Conservation (phyloP, 2,329 filamentous ascomycete genomes). For the Epichloe gansuensis region DNA sequence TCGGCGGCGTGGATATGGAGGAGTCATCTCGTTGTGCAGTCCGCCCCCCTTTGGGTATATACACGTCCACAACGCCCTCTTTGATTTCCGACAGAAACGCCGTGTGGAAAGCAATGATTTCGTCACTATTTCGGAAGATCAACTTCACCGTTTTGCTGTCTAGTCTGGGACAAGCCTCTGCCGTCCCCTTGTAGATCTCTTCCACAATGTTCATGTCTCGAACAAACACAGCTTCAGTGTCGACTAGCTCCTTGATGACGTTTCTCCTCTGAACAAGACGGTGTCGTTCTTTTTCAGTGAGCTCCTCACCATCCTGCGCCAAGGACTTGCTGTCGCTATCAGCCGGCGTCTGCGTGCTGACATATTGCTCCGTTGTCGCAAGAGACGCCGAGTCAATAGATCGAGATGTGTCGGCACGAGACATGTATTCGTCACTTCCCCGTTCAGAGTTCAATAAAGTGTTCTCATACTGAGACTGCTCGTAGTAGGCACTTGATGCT, state of each 20-base stretch:
- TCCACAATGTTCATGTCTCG: slow-evolving; percentile 95
- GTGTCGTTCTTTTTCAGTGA: slow-evolving; percentile 45
- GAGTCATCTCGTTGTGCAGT: slow-evolving; percentile 30
- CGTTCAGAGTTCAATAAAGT: slow-evolving; percentile 31
- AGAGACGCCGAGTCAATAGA: slow-evolving; percentile 35
- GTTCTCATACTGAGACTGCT: slow-evolving; percentile 24
- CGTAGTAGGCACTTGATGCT: slow-evolving; percentile 28
- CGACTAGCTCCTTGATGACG: slow-evolving; percentile 80
- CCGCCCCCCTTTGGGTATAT: slow-evolving; percentile 47
- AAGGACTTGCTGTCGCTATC: slow-evolving; percentile 25
- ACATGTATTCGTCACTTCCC: slow-evolving; percentile 32
- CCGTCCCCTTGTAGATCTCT: slow-evolving; percentile 94
- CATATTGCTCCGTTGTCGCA: slow-evolving; percentile 27
- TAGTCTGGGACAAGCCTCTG: slow-evolving; percentile 66
- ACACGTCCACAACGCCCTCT: slow-evolving; percentile 64
- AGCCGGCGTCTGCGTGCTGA: slow-evolving; percentile 22
- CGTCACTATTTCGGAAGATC: slow-evolving; percentile 85
- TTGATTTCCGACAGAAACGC: slow-evolving; percentile 69
- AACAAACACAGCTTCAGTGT: slow-evolving; percentile 84
- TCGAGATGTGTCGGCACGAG: slow-evolving; percentile 29
- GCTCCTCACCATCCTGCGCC: slow-evolving; percentile 25
- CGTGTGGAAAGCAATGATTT: slow-evolving; percentile 79
- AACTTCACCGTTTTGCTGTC: slow-evolving; percentile 74
- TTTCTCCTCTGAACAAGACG: slow-evolving; percentile 70
- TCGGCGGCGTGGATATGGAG: slow-evolving; percentile 26